A percentile compares a stretch with the other conserved stretches of the same genome.
phyloP scores from a whole-genome alignment of 164 flowering plant genomes.

The Magnolia sinica region DNA sequence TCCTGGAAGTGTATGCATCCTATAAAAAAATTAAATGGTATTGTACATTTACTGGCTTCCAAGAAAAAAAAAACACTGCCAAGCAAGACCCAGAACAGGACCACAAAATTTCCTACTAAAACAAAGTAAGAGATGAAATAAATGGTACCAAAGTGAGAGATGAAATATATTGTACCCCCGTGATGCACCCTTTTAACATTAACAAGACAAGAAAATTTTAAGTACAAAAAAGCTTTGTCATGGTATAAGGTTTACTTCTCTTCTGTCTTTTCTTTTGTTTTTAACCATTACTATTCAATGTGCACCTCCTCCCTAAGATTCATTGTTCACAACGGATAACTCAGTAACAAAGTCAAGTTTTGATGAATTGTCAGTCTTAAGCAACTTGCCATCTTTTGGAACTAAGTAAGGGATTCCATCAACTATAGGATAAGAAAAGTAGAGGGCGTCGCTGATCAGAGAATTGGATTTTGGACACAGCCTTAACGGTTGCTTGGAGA shows the following conservation, averaged over 20 bases:
- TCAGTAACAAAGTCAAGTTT: constrained; percentile 12
- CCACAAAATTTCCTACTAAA: background rate
- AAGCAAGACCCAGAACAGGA: background rate
- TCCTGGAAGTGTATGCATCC: too few relatives aligned
- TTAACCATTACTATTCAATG: background rate
- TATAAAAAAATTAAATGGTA: too few relatives aligned
- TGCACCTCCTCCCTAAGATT: background rate
- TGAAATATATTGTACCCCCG: background rate
- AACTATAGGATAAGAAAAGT: constrained; percentile 65
- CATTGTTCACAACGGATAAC: constrained; percentile 19
- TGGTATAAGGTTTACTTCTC: background rate
- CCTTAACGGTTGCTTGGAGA: constrained; percentile 75
- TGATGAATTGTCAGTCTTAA: constrained; percentile 28
- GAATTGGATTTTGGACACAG: constrained; percentile 46
- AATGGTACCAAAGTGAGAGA: background rate
- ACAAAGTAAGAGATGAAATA: background rate
- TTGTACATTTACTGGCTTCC: too few relatives aligned
- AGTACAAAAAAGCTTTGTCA: background rate
- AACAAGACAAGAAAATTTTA: background rate
- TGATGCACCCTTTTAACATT: background rate
- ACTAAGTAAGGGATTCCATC: constrained; percentile 77
- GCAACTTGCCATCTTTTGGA: constrained; percentile 64
- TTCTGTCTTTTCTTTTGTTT: background rate
- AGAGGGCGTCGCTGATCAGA: constrained; percentile 56
- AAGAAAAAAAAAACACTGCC: background rate